These are phyloP conservation scores for Ceratocystis cacaofunesta DNA, from an alignment of 2,329 filamentous ascomycete genomes.

Conservation along the genomic window DNA sequence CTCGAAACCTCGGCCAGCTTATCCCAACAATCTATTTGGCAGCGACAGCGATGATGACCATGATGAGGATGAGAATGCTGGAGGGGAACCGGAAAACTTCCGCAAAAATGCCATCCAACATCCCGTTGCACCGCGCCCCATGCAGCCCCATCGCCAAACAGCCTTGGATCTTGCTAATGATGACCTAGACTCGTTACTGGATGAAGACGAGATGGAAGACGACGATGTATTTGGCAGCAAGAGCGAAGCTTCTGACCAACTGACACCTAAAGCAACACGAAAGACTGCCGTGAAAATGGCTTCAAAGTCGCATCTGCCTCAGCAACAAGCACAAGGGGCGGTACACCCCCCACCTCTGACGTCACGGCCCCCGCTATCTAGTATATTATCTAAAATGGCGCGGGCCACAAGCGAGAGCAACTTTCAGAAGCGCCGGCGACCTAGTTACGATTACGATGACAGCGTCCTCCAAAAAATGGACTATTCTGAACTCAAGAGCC, in stretches of 20 bases:
- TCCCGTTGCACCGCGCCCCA: constrained; percentile 5
- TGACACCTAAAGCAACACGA: constrained; percentile 12
- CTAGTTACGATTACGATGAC: constrained; percentile 42
- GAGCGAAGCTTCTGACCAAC: constrained; percentile 9
- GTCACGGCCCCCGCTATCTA: neutral
- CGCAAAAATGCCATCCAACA: constrained; percentile 2
- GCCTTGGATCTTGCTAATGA: constrained; percentile 12
- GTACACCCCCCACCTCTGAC: neutral
- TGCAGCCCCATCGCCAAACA: constrained; percentile 10
- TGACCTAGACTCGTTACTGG: constrained; percentile 14
- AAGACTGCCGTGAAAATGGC: neutral
- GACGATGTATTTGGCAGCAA: constrained; percentile 7
- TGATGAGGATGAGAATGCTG: constrained; percentile 11
- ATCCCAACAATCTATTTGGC: constrained; percentile 3
- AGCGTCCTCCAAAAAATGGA: constrained; percentile 39
- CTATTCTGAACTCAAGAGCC: constrained; percentile 34
- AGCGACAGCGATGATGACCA: constrained; percentile 12
- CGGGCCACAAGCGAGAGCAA: constrained; percentile 13
- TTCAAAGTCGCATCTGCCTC: neutral
- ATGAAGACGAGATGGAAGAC: constrained; percentile 11
- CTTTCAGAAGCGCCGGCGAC: constrained; percentile 28
- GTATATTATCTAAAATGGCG: constrained; percentile 10
- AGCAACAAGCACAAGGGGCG: constrained; percentile 5
- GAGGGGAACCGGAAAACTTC: constrained; percentile 1
- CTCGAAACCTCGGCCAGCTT: neutral